Conservation (phyloP, 176 grass and related monocot species). For the Zoysia pacifica region DNA sequence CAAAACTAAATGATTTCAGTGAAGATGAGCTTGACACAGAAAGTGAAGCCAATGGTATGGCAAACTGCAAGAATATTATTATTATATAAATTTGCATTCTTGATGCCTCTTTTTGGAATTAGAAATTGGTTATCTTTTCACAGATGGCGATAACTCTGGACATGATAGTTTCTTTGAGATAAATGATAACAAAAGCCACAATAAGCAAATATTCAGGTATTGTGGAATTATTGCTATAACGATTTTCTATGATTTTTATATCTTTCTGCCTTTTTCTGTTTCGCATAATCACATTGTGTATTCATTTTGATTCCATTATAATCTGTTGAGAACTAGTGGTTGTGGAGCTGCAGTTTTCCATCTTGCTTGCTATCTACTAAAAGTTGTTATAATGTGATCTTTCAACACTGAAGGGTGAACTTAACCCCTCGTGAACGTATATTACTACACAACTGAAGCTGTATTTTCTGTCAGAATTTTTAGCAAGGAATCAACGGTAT, state of each 20-base stretch:
- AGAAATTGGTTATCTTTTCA: constrained; percentile 23
- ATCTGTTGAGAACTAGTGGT: neutral
- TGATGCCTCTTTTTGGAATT: neutral
- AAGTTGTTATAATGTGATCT: neutral
- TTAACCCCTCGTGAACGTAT: neutral
- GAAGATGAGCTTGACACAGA: constrained; percentile 66
- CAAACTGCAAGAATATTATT: constrained; percentile 16
- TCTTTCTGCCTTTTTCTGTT: neutral
- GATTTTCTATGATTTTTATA: neutral
- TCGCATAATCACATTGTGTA: neutral
- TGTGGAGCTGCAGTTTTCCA: neutral
- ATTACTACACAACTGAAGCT: neutral
- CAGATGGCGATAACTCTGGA: constrained; percentile 46
- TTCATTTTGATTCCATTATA: constrained; percentile 6
- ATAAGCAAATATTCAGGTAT: constrained; percentile 37
- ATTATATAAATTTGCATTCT: constrained; percentile 14
- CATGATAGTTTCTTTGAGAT: constrained; percentile 39
- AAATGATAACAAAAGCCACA: constrained; percentile 6
- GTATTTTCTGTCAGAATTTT: neutral
- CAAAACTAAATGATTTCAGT: constrained; percentile 76
- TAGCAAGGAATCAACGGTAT: neutral
- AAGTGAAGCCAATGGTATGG: constrained; percentile 53
- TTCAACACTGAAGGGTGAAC: neutral
- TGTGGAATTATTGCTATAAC: neutral
- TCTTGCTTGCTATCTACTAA: neutral